Percentiles rank a stretch among this genome's conserved stretches.
phyloP scores from a whole-genome alignment of 2,329 filamentous ascomycete genomes.

The Penicillium sp. region DNA sequence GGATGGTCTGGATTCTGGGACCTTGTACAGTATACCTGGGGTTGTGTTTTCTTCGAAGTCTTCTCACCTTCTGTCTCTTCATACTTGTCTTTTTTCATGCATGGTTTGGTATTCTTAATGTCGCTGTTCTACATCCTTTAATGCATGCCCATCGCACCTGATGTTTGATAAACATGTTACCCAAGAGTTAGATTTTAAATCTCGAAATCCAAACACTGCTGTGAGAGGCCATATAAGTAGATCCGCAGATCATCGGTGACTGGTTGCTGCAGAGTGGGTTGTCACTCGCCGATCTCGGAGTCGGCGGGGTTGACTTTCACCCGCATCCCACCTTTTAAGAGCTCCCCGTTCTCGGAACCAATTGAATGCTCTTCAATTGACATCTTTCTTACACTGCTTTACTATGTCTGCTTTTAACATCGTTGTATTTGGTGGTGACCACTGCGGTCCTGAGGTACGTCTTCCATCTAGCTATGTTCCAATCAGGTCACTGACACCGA shows the following conservation, averaged over 20 bases:
- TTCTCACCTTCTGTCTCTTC: constrained; percentile 12
- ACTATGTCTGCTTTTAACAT: constrained; percentile 68
- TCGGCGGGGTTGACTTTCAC: constrained; percentile 22
- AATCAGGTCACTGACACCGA: constrained; percentile 6
- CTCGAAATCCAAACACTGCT: too few relatives aligned
- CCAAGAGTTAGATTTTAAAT: too few relatives aligned
- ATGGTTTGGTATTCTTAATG: constrained; percentile 5
- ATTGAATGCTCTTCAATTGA: constrained; percentile 14
- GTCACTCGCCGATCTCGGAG: constrained; percentile 24
- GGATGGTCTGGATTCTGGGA: constrained; percentile 9
- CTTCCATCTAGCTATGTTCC: constrained; percentile 3
- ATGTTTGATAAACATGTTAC: too few relatives aligned
- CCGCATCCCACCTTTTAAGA: constrained; percentile 23
- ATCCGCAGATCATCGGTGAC: too few relatives aligned
- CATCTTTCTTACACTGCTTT: constrained; percentile 8
- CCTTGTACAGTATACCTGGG: constrained; percentile 22
- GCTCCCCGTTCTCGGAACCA: constrained; percentile 12
- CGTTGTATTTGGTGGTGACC: constrained; percentile 76
- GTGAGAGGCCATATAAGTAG: too few relatives aligned
- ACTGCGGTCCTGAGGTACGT: constrained; percentile 76
- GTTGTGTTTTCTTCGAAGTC: constrained; percentile 16
- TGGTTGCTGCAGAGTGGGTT: too few relatives aligned
- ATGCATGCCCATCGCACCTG: not conserved
- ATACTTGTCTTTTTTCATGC: constrained; percentile 2
- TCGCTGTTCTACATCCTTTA: constrained; percentile 8